phyloP scores from a whole-genome alignment of 805 yeast species.

The Zygosaccharomyces gambellarensis region DNA sequence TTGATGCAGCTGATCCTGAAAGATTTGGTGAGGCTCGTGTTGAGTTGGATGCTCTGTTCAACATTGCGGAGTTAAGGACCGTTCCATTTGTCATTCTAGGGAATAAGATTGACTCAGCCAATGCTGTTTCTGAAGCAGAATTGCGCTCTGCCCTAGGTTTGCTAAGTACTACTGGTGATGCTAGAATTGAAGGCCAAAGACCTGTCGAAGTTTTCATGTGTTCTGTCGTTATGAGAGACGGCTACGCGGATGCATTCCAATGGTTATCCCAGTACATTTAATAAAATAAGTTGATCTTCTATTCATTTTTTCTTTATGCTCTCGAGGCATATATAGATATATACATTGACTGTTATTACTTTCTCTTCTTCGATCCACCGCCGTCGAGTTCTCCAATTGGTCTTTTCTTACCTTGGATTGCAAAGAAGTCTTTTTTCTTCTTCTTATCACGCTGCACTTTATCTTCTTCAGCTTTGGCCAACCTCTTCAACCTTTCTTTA shows the following conservation, averaged over 20 bases:
- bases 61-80: constrained; percentile 80
- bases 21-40: constrained; percentile 93
- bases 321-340: neutral
- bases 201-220: constrained; percentile 97
- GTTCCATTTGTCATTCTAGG: constrained; percentile 95
- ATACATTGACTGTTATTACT: constrained; percentile 7
- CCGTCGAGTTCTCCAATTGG: constrained; percentile 32
- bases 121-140: constrained; percentile 93
- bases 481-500: constrained; percentile 64
- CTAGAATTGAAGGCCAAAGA: constrained; percentile 63
- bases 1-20: constrained; percentile 95
- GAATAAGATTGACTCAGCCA: constrained; percentile 91
- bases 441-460: constrained; percentile 73
- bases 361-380: constrained; percentile 23
- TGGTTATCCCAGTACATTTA: constrained; percentile 96
- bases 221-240: constrained; percentile 97
- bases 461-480: constrained; percentile 68
- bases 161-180: constrained; percentile 85
- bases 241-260: constrained; percentile 97
- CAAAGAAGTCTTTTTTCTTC: constrained; percentile 82
- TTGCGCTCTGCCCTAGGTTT: constrained; percentile 85
- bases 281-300: neutral
- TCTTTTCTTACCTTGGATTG: constrained; percentile 64
- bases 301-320: neutral
- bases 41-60: constrained; percentile 88